phyloP scores from a whole-genome alignment of 352 stramenopile genomes.

The Ochromonadaceae sp. region DNA sequence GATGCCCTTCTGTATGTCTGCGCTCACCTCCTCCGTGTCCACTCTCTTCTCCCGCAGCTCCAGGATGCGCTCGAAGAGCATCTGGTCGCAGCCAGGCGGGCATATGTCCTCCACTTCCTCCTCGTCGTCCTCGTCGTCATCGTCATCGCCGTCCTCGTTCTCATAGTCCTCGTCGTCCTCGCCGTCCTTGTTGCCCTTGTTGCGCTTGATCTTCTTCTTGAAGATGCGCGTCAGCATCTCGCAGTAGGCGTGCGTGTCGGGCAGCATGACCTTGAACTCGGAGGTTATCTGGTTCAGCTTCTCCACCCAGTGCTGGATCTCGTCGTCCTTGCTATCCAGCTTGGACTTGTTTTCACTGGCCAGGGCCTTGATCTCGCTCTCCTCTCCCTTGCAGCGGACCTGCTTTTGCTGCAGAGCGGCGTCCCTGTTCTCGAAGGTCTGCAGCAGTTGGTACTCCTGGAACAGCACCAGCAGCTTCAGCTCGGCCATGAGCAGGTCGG shows the following conservation, averaged over 20 bases:
- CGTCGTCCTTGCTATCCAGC: slow-evolving; percentile 49
- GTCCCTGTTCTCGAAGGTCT: slow-evolving; percentile 74
- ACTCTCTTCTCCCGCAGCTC: slow-evolving; percentile 68
- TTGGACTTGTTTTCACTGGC: slow-evolving; percentile 53
- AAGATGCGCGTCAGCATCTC: slow-evolving; percentile 66
- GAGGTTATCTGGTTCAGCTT: slow-evolving; percentile 37
- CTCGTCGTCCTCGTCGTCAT: slow-evolving; percentile 70
- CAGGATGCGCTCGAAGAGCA: slow-evolving; percentile 74
- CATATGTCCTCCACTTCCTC: slow-evolving; percentile 76
- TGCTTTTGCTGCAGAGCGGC: slow-evolving; percentile 61
- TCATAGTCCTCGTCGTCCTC: slow-evolving; percentile 47
- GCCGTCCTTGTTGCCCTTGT: slow-evolving; percentile 51
- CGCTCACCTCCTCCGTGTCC: slow-evolving; percentile 65
- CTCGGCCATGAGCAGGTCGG: slow-evolving; percentile 67
- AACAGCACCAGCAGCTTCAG: slow-evolving; percentile 61
- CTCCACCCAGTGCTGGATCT: slow-evolving; percentile 52
- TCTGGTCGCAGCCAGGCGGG: slow-evolving; percentile 60
- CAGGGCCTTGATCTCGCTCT: slow-evolving; percentile 55
- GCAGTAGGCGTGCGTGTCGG: slow-evolving; percentile 43
- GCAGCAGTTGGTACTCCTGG: slow-evolving; percentile 61
- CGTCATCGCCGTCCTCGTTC: slow-evolving; percentile 52
- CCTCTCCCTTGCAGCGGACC: slow-evolving; percentile 56
- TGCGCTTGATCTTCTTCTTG: slow-evolving; percentile 66
- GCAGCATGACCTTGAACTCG: slow-evolving; percentile 30
- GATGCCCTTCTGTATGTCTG: slow-evolving; percentile 59